Evolutionary conservation across 2,329 filamentous ascomycete species (phyloP).

Genomic region (Chaetothyriales sp.): DNA sequence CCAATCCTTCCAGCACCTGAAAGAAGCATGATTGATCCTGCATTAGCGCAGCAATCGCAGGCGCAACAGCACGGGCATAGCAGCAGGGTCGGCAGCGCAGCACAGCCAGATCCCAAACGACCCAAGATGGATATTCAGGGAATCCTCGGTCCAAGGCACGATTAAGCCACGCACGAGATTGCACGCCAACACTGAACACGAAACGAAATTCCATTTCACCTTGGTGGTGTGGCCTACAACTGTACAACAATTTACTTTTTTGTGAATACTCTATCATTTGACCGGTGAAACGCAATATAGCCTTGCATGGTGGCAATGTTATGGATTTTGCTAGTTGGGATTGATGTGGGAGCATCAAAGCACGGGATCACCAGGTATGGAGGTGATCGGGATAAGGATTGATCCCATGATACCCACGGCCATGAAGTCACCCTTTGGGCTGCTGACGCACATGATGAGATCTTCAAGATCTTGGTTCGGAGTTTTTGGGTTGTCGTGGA

Average conservation of each 20-base stretch:
- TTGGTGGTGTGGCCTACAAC: background rate
- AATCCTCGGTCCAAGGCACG: conserved; percentile 12
- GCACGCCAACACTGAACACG: background rate
- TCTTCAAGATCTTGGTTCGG: background rate
- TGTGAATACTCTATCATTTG: background rate
- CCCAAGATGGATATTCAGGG: conserved; percentile 19
- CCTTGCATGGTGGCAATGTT: background rate
- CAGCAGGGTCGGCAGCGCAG: conserved; percentile 7
- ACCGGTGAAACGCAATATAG: background rate
- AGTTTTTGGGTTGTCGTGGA: background rate
- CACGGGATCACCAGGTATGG: background rate
- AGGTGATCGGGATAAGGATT: background rate
- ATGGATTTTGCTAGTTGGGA: background rate
- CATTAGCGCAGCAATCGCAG: conserved; percentile 12
- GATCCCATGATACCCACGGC: background rate
- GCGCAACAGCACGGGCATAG: conserved; percentile 3
- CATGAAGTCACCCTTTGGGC: background rate
- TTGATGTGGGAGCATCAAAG: background rate
- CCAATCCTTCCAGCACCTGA: conserved; percentile 14
- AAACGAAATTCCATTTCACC: background rate
- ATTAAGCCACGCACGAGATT: background rate
- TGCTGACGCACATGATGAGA: background rate
- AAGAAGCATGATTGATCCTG: conserved; percentile 12
- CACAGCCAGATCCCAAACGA: conserved; percentile 16
- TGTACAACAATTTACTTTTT: background rate